phyloP scores from a whole-genome alignment of 2,329 filamentous ascomycete genomes.

The Nothopassalora personata region DNA sequence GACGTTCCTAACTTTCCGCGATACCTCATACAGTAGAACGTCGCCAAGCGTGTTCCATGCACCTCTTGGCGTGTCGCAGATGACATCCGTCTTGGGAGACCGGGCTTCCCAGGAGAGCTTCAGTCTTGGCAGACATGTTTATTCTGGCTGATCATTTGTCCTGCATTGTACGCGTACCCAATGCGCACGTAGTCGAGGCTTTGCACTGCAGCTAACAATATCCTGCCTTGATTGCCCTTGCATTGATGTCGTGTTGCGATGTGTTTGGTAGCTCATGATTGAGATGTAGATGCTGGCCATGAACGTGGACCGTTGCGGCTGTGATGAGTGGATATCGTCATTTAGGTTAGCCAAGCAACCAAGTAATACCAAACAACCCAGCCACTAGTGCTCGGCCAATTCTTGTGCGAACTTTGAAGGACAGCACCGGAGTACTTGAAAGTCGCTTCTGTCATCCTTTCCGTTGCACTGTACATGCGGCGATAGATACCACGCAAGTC shows the following conservation, averaged over 20 bases:
- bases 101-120: neutral
- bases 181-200: neutral
- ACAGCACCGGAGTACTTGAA: no score
- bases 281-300: neutral
- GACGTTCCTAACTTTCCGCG: neutral
- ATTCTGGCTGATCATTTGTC: neutral
- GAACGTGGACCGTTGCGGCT: no score
- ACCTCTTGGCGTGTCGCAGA: neutral
- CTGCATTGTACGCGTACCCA: neutral
- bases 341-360: no score
- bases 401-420: no score
- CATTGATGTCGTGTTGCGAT: neutral
- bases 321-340: no score
- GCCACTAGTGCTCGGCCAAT: no score
- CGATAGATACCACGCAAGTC: no score
- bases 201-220: neutral
- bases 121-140: neutral
- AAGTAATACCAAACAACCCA: no score
- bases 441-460: no score
- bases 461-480: no score
- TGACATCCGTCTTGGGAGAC: neutral
- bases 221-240: neutral
- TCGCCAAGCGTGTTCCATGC: neutral
- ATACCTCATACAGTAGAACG: neutral
- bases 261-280: neutral